Percentiles rank a stretch among this genome's conserved stretches.
Evolutionary conservation across 2,329 filamentous ascomycete genomes (phyloP).

Genomic region (Achaetomium macrosporum): DNA sequence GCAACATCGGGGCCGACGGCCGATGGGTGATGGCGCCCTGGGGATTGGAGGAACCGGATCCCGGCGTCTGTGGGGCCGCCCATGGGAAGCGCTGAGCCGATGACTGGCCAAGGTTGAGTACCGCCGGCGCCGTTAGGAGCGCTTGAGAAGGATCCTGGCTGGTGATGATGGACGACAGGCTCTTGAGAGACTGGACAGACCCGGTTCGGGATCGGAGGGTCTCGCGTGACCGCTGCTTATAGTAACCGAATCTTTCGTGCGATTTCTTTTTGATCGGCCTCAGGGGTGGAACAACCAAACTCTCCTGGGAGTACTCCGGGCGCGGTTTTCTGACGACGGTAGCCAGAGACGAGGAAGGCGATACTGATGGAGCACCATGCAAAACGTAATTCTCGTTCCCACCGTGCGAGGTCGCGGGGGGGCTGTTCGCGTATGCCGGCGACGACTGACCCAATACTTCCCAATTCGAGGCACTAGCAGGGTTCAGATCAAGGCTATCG

Average conservation of each 20-base stretch:
- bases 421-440: constrained; percentile 37
- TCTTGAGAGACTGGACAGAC: constrained; percentile 43
- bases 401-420: constrained; percentile 32
- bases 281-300: constrained; percentile 52
- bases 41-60: constrained; percentile 26
- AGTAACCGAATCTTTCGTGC: constrained; percentile 44
- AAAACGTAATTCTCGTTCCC: constrained; percentile 49
- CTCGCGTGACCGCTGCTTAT: constrained; percentile 47
- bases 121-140: constrained; percentile 34
- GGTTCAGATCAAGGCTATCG: constrained; percentile 37
- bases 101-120: constrained; percentile 34
- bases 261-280: constrained; percentile 42
- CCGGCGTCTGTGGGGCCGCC: constrained; percentile 18
- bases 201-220: constrained; percentile 43
- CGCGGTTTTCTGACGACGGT: constrained; percentile 32
- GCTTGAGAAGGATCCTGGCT: constrained; percentile 39
- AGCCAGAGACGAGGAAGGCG: constrained; percentile 34
- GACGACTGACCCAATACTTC: constrained; percentile 48
- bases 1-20: constrained; percentile 39
- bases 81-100: constrained; percentile 27
- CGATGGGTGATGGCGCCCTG: constrained; percentile 19
- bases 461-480: constrained; percentile 46
- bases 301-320: constrained; percentile 54
- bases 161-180: constrained; percentile 49
- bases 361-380: constrained; percentile 39